A percentile compares a stretch with the other conserved stretches of the same genome.
Evolutionary conservation across 345 rosid species (phyloP).

Genomic region (Isatis tinctoria): DNA sequence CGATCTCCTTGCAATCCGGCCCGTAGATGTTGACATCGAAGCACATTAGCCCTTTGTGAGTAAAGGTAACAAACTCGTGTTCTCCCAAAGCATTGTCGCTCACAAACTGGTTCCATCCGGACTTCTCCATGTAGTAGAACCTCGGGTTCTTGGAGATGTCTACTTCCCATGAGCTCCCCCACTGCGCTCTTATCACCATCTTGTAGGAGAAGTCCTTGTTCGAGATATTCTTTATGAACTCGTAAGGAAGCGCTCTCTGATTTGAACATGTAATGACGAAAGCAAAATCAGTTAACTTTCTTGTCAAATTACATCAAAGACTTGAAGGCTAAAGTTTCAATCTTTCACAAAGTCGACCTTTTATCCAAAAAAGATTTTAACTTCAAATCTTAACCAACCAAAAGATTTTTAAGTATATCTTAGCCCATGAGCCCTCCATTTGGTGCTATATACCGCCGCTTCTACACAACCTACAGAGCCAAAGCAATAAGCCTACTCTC

Average conservation of each 20-base stretch:
- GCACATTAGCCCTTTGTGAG: slow-evolving; percentile 11
- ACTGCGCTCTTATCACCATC: slow-evolving; percentile 19
- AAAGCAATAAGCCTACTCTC: background rate
- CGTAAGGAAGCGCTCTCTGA: slow-evolving; percentile 23
- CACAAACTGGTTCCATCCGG: slow-evolving; percentile 29
- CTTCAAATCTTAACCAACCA: too few species aligned
- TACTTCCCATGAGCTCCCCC: slow-evolving; percentile 21
- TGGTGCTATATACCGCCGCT: slow-evolving; percentile 32
- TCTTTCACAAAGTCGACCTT: background rate
- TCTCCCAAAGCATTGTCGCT: slow-evolving; percentile 25
- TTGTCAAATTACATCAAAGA: background rate
- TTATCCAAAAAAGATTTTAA: background rate
- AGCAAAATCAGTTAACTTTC: background rate
- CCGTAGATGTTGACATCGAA: slow-evolving; percentile 14
- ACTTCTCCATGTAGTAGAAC: slow-evolving; percentile 22
- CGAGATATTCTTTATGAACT: background rate
- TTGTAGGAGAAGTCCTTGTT: slow-evolving; percentile 7
- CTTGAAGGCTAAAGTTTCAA: background rate
- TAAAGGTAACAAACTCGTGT: slow-evolving; percentile 22
- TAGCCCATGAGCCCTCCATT: slow-evolving; percentile 19
- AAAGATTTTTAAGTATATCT: too few species aligned
- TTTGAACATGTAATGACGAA: background rate
- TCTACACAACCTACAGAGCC: slow-evolving; percentile 29
- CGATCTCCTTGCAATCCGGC: background rate
- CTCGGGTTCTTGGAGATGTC: slow-evolving; percentile 2